Conservation (phyloP, 352 stramenopile genomes). For the Aphanomyces cochlioides region DNA sequence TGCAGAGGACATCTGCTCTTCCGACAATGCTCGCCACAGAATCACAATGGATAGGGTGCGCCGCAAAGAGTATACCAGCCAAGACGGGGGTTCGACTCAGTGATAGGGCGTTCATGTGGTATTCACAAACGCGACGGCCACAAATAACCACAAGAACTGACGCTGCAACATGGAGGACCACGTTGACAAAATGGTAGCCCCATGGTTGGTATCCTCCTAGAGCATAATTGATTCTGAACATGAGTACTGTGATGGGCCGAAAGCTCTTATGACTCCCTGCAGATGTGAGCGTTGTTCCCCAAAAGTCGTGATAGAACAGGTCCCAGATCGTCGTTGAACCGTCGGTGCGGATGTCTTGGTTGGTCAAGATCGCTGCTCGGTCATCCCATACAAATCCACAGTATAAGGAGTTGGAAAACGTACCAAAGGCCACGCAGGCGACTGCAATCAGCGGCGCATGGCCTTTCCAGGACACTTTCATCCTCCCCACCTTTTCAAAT, state of each 20-base stretch:
- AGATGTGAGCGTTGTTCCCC: slow-evolving; percentile 63
- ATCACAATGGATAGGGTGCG: slow-evolving; percentile 90
- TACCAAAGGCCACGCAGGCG: slow-evolving; percentile 40
- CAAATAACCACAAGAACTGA: slow-evolving; percentile 57
- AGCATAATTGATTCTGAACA: slow-evolving; percentile 61
- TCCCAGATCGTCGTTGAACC: slow-evolving; percentile 37
- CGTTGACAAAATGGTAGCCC: slow-evolving; percentile 75
- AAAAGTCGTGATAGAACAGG: slow-evolving; percentile 84
- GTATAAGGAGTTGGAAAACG: slow-evolving; percentile 48
- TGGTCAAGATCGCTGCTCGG: slow-evolving; percentile 68
- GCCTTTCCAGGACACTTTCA: slow-evolving; percentile 19
- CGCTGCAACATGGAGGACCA: slow-evolving; percentile 57
- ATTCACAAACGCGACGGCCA: slow-evolving; percentile 6
- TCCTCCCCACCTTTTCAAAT: neutral
- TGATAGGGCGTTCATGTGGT: slow-evolving; percentile 7
- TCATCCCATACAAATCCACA: slow-evolving; percentile 90
- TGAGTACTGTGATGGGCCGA: slow-evolving; percentile 72
- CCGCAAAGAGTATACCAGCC: slow-evolving; percentile 81
- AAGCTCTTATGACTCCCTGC: slow-evolving; percentile 84
- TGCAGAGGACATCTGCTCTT: slow-evolving; percentile 84
- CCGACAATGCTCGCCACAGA: slow-evolving; percentile 88
- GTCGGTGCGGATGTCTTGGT: slow-evolving; percentile 49
- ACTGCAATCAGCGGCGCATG: slow-evolving; percentile 31
- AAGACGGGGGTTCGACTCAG: slow-evolving; percentile 24
- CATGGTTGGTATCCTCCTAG: slow-evolving; percentile 44